These are phyloP conservation scores for Cornus kousa DNA, from an alignment of 148 eudicot species.

Conservation along the genomic window DNA sequence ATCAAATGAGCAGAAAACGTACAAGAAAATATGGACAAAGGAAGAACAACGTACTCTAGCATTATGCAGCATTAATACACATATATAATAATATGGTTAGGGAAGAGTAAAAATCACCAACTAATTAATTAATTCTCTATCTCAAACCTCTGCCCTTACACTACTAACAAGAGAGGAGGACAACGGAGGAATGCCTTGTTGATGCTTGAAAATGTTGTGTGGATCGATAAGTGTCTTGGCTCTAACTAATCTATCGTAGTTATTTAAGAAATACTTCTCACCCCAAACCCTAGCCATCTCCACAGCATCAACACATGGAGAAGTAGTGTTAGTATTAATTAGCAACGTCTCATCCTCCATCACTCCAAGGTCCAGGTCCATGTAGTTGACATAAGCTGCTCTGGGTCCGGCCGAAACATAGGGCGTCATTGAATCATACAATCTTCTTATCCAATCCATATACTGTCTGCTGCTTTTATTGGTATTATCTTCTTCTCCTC, in stretches of 20 bases:
- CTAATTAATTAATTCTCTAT: too few species aligned
- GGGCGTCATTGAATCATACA: conserved; percentile 43
- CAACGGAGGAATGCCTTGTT: conserved; percentile 54
- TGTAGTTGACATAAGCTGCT: conserved; percentile 56
- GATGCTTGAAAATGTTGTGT: conserved; percentile 45
- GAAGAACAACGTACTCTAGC: too few species aligned
- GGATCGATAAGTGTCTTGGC: conserved; percentile 58
- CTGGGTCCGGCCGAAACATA: conserved; percentile 49
- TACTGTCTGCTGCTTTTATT: conserved; percentile 22
- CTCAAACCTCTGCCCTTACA: neutral
- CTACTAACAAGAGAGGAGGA: neutral
- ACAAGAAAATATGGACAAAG: too few species aligned
- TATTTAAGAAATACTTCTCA: conserved; percentile 48
- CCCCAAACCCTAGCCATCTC: conserved; percentile 59
- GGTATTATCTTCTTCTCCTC: conserved; percentile 11
- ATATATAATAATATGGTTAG: too few species aligned
- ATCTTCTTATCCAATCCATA: conserved; percentile 46
- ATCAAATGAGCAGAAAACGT: too few species aligned
- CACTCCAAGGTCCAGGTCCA: conserved; percentile 56
- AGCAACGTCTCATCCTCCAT: neutral
- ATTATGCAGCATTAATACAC: too few species aligned
- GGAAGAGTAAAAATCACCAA: too few species aligned
- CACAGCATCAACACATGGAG: conserved; percentile 23
- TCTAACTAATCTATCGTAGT: conserved; percentile 54
- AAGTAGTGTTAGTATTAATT: too few species aligned